phyloP scores from a whole-genome alignment of 352 stramenopile genomes.

The Pythium grandisporangium region DNA sequence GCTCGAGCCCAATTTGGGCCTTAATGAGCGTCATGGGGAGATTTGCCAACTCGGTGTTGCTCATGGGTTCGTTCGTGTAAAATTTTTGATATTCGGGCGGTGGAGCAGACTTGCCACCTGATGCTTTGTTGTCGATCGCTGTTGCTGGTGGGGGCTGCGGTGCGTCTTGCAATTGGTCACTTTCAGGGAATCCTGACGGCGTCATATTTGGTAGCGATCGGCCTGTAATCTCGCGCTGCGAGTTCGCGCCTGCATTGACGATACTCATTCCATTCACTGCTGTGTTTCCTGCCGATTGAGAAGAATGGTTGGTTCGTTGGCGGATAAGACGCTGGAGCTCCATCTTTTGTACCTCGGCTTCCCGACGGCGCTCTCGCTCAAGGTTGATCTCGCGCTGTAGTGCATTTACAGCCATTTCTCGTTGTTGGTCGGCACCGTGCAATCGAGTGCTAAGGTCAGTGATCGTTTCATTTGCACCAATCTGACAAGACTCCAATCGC shows the following conservation, averaged over 20 bases:
- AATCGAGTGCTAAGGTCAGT: conserved; percentile 34
- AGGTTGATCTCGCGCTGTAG: conserved; percentile 47
- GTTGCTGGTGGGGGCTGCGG: no score
- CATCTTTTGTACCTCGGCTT: conserved; percentile 51
- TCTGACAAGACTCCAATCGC: conserved; percentile 40
- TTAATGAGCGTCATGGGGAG: conserved; percentile 66
- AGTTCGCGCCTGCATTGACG: neutral
- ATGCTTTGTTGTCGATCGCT: neutral
- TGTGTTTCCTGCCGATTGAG: neutral
- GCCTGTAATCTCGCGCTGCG: neutral
- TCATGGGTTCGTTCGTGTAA: conserved; percentile 56
- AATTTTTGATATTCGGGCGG: conserved; percentile 42
- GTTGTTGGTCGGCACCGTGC: conserved; percentile 43
- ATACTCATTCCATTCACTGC: neutral
- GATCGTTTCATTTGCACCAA: conserved; percentile 54
- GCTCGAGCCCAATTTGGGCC: conserved; percentile 59
- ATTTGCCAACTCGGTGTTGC: conserved; percentile 51
- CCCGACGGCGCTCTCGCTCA: conserved; percentile 41
- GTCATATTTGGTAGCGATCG: no score
- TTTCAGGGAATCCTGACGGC: neutral
- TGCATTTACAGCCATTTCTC: conserved; percentile 20
- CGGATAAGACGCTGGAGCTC: conserved; percentile 38
- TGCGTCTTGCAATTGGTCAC: no score
- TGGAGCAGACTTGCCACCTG: neutral
- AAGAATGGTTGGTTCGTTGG: conserved; percentile 11